These are phyloP conservation scores for Aechmea fasciata DNA, from an alignment of 176 grass and related monocot species.

Conservation along the genomic window DNA sequence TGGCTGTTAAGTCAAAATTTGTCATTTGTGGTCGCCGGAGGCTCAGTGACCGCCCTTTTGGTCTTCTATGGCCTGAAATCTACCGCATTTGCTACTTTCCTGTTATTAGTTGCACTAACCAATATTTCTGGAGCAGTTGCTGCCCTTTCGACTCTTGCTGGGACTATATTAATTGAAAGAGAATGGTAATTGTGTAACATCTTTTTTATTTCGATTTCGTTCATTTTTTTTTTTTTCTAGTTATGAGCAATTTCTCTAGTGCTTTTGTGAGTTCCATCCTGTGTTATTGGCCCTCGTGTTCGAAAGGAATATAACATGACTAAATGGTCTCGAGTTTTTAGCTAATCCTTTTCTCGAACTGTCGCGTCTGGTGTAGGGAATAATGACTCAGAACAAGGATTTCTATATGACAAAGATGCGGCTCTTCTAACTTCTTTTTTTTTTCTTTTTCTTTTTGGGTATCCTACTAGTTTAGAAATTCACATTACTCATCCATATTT, in stretches of 20 bases:
- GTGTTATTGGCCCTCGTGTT: neutral
- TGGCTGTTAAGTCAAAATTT: constrained; percentile 65
- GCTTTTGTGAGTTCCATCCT: neutral
- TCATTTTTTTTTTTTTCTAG: neutral
- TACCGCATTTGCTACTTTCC: constrained; percentile 31
- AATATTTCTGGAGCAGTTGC: constrained; percentile 73
- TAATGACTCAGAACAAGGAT: no score
- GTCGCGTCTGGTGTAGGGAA: no score
- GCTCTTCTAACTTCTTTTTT: neutral
- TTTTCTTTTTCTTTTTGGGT: neutral
- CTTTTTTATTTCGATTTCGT: neutral
- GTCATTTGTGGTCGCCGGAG: constrained; percentile 59
- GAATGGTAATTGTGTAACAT: constrained; percentile 45
- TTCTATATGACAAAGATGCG: neutral
- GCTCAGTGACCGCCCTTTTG: constrained; percentile 46
- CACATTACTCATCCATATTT: no score
- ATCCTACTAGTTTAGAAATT: no score
- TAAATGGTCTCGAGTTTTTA: no score
- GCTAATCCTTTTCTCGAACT: no score
- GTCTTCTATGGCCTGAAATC: constrained; percentile 30
- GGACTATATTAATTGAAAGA: constrained; percentile 80
- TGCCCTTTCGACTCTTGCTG: constrained; percentile 71
- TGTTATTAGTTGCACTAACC: constrained; percentile 43
- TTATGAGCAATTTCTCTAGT: neutral
- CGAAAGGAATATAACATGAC: no score